Base-by-base conservation (phyloP, 1,284 basidiomycete species). In the Leccinum subspadiceum region DNA sequence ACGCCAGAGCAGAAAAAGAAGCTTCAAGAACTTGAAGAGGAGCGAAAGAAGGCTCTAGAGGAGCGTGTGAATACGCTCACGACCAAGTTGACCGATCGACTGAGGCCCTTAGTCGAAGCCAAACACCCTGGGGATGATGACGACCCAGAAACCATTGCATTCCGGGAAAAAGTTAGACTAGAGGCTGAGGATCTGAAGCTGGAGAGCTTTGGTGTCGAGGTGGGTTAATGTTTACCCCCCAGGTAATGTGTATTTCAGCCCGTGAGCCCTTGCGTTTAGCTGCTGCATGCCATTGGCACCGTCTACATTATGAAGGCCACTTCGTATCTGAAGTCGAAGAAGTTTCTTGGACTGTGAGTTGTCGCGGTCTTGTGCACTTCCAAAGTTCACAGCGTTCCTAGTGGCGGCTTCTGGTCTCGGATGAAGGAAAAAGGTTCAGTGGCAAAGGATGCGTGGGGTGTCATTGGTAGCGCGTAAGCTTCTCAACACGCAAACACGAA, bases 131-230 rank as follows among this genome's bases (percentile, higher is more conserved):
- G 95, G 7, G 92, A 86, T 20, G 84, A 85, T 64, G 88, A 91
- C 60, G 96, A 98, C 71, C 78, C 87, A 0, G 96, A 98, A 78
- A 93, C 92, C 5, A 75, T 76, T 60, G 80, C 81, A 20, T 96
- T 96, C 71, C 87, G 92, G 74, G 80, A 82, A 57, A 86, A 83
- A 74, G 93, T 98, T 75, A 83, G 78, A 70, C 80, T 84, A 50
- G 97, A 99, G 75, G 94, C 94, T 1, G 94, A 98, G 65, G 97
- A 99, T 78, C 75, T 99, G 70, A 99, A 98, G 80, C 78, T 98
- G 60, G 97, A 99, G 79, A 96, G 94, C 66, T 99, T 99, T 75
- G 97, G 97, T 59, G 89, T 99, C 48, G 96, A 98, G 84, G 89
- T 96, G 65, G 12, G 77, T 74, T 44, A 39, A 60, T 37, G 24